Evolutionary conservation across 192 early-diverging fungal species (phyloP).

Genomic region (Dispira parvispora): DNA sequence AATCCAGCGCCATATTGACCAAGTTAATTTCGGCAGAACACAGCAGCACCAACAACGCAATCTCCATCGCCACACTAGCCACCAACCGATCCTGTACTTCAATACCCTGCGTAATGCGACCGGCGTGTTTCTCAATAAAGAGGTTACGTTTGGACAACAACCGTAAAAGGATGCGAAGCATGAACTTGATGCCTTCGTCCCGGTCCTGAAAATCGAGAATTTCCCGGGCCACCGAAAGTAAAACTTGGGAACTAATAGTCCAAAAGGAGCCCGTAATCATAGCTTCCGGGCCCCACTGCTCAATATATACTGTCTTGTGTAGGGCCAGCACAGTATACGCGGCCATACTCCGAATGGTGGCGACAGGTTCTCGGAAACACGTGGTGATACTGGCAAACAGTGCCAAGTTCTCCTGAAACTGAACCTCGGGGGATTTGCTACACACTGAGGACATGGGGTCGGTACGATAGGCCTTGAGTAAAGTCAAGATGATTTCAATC

Average conservation of each 20-base stretch:
- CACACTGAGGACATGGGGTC: slow-evolving; percentile 63
- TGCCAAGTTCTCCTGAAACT: slow-evolving; percentile 53
- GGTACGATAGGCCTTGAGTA: slow-evolving; percentile 54
- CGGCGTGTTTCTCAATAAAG: slow-evolving; percentile 25
- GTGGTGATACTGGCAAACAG: slow-evolving; percentile 55
- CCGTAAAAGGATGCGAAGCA: slow-evolving; percentile 47
- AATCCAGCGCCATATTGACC: slow-evolving; percentile 34
- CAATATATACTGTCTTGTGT: slow-evolving; percentile 48
- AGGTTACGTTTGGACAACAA: slow-evolving; percentile 44
- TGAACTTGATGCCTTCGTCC: slow-evolving; percentile 42
- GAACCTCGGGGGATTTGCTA: slow-evolving; percentile 43
- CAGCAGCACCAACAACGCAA: slow-evolving; percentile 53
- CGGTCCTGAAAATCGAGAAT: slow-evolving; percentile 55
- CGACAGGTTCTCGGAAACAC: slow-evolving; percentile 55
- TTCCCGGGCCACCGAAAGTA: slow-evolving; percentile 52
- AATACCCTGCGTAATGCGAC: slow-evolving; percentile 28
- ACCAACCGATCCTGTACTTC: slow-evolving; percentile 44
- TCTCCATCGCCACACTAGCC: slow-evolving; percentile 55
- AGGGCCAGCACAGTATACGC: slow-evolving; percentile 56
- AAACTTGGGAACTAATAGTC: slow-evolving; percentile 48
- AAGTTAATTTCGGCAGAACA: slow-evolving; percentile 58
- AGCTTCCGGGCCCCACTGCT: slow-evolving; percentile 63
- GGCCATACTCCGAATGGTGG: slow-evolving; percentile 50
- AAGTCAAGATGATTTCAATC: slow-evolving; percentile 58
- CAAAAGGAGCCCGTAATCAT: slow-evolving; percentile 61